These are phyloP conservation scores for Warburgia ugandensis DNA, from an alignment of 164 flowering plant species.

Conservation along the genomic window DNA sequence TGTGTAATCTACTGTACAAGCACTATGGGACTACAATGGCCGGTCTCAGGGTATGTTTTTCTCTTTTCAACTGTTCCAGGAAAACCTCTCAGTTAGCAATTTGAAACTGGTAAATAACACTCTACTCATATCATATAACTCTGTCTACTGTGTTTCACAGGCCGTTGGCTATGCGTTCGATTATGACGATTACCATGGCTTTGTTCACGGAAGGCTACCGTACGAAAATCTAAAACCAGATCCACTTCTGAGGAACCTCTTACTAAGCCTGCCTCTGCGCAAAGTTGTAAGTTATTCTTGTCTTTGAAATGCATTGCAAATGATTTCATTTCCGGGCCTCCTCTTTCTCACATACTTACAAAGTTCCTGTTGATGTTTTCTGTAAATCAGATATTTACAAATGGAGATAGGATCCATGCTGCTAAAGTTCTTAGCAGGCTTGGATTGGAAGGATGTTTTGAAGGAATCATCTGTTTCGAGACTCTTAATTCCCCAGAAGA, in stretches of 20 bases:
- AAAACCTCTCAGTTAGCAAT: background rate
- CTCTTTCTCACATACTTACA: conserved; percentile 6
- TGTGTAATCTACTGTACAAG: conserved; percentile 53
- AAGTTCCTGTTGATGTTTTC: background rate
- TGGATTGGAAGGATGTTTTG: conserved; percentile 88
- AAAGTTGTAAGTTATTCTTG: conserved; percentile 58
- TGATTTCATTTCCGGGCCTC: background rate
- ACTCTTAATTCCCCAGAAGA: conserved; percentile 45
- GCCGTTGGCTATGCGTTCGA: conserved; percentile 76
- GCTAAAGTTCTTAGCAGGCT: conserved; percentile 51
- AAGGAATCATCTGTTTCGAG: conserved; percentile 76
- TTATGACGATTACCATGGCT: conserved; percentile 79
- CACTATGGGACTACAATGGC: conserved; percentile 92
- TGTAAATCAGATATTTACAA: conserved; percentile 61
- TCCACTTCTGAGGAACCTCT: conserved; percentile 47
- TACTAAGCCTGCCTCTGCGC: conserved; percentile 65
- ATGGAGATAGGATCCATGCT: conserved; percentile 69
- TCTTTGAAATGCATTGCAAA: background rate
- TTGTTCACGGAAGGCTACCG: conserved; percentile 86
- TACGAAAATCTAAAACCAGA: conserved; percentile 72
- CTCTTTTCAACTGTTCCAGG: background rate
- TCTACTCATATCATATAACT: background rate
- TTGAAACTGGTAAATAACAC: background rate
- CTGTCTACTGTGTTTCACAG: conserved; percentile 26
- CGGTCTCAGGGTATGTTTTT: conserved; percentile 60